Percentiles rank a stretch among this genome's conserved stretches.
Conservation (phyloP, 257 asterid genomes). For the Solanum piurae region DNA sequence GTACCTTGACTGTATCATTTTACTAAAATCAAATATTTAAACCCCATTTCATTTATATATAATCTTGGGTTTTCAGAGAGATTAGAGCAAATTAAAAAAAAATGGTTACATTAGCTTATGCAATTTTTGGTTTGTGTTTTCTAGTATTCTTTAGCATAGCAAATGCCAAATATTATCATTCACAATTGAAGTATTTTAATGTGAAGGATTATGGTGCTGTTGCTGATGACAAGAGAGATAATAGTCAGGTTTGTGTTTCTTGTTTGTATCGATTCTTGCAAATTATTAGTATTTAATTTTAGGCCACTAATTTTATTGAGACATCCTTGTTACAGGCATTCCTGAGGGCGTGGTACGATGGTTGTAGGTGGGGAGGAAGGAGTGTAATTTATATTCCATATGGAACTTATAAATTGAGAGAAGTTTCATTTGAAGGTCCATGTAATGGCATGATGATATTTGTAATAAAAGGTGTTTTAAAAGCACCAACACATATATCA, state of each 20-base stretch:
- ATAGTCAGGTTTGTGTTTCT: conserved; percentile 18
- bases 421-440: conserved; percentile 45
- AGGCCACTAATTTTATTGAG: neutral
- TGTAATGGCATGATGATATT: conserved; percentile 27
- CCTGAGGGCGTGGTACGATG: conserved; percentile 47
- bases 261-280: neutral
- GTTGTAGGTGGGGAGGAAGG: conserved; percentile 35
- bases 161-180: neutral
- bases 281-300: neutral
- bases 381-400: conserved; percentile 33
- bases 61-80: neutral
- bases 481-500: conserved; percentile 33
- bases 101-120: conserved; percentile 7
- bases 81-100: neutral
- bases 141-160: conserved; percentile 1
- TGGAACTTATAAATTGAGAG: conserved; percentile 29
- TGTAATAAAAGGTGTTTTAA: conserved; percentile 28
- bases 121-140: neutral
- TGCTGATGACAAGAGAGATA: conserved; percentile 28
- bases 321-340: conserved; percentile 28
- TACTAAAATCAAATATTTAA: neutral
- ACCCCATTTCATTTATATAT: neutral
- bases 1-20: neutral
- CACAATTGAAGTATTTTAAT: conserved; percentile 13
- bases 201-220: conserved; percentile 50